Percentiles rank a stretch among this genome's conserved stretches.
Conservation (phyloP, 2,329 filamentous ascomycete genomes). For the Cadophora sp. region DNA sequence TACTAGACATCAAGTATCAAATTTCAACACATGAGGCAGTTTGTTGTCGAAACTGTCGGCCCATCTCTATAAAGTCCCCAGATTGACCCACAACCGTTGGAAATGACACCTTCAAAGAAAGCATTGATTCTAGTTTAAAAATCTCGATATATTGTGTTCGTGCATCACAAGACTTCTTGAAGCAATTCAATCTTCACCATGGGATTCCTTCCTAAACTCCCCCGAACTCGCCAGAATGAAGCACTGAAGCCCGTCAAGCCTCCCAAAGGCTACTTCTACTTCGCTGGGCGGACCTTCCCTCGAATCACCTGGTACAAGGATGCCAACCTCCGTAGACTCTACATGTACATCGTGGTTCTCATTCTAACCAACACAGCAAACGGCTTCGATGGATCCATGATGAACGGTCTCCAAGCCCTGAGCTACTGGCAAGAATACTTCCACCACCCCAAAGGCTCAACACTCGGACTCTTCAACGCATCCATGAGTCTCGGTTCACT, state of each 20-base stretch:
- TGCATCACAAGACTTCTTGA: neutral
- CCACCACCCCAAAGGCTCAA: slow-evolving; percentile 39
- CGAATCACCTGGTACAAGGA: slow-evolving; percentile 44
- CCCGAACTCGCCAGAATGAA: slow-evolving; percentile 13
- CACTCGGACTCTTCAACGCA: slow-evolving; percentile 51
- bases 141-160: neutral
- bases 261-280: slow-evolving; percentile 19
- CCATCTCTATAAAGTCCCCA: neutral
- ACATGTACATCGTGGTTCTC: slow-evolving; percentile 46
- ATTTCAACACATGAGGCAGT: neutral
- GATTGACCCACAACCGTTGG: neutral
- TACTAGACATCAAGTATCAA: neutral
- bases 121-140: neutral
- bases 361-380: slow-evolving; percentile 50
- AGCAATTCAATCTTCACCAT: neutral
- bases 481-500: slow-evolving; percentile 56
- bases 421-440: slow-evolving; percentile 50
- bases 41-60: neutral
- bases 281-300: slow-evolving; percentile 20
- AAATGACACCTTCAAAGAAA: neutral
- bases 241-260: slow-evolving; percentile 18
- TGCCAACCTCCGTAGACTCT: slow-evolving; percentile 43
- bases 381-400: slow-evolving; percentile 48
- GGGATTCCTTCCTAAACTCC: slow-evolving; percentile 6
- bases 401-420: slow-evolving; percentile 53